These are phyloP conservation scores for Yamadazyma akitaensis DNA, from an alignment of 805 yeast genomes.

Conservation along the genomic window DNA sequence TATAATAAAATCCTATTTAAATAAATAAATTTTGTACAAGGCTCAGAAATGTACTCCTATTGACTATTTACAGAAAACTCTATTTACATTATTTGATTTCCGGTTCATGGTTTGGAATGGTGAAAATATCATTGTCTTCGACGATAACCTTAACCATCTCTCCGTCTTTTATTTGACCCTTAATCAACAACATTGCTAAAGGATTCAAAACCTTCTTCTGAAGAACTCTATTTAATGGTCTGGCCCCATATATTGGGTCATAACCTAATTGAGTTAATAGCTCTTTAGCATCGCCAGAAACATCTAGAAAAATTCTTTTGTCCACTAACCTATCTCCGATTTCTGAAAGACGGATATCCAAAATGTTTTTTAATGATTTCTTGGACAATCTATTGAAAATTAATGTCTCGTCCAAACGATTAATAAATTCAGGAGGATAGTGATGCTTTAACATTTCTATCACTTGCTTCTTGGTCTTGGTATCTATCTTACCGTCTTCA, in stretches of 20 bases:
- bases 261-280: slow-evolving; percentile 86
- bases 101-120: slow-evolving; percentile 30
- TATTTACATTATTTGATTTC: slow-evolving; percentile 2
- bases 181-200: slow-evolving; percentile 73
- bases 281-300: slow-evolving; percentile 62
- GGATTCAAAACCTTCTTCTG: slow-evolving; percentile 86
- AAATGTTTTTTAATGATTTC: slow-evolving; percentile 69
- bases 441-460: slow-evolving; percentile 62
- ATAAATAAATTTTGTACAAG: too few species aligned
- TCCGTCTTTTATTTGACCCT: slow-evolving; percentile 62
- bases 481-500: slow-evolving; percentile 58
- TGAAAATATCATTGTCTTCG: slow-evolving; percentile 22
- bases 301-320: slow-evolving; percentile 62
- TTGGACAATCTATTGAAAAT: slow-evolving; percentile 89
- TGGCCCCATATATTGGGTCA: slow-evolving; percentile 90
- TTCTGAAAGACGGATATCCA: slow-evolving; percentile 80
- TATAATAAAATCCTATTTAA: too few species aligned
- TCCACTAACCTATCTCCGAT: slow-evolving; percentile 74
- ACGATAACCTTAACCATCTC: slow-evolving; percentile 31
- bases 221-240: slow-evolving; percentile 89
- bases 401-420: slow-evolving; percentile 89
- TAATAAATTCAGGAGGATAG: slow-evolving; percentile 94
- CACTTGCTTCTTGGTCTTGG: slow-evolving; percentile 54
- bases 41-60: not conserved
- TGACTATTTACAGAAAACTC: not conserved